A percentile compares a stretch with the other conserved stretches of the same genome.
Evolutionary conservation across 192 early-diverging fungal species (phyloP).

Genomic region (Funneliformis mosseae): DNA sequence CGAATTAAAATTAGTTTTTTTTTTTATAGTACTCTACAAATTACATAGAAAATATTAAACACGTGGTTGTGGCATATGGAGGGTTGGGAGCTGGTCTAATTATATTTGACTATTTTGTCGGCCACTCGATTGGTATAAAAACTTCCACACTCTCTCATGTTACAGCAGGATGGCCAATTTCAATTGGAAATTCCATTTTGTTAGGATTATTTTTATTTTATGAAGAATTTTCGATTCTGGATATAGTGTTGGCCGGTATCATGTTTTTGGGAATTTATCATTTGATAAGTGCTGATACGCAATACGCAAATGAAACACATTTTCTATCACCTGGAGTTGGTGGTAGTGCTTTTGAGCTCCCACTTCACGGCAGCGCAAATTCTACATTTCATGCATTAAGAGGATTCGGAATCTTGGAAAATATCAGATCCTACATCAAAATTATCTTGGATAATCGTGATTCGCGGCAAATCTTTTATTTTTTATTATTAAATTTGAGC

Average conservation of each 20-base stretch:
- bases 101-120: constrained; percentile 46
- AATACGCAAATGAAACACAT: constrained; percentile 33
- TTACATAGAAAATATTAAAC: neutral
- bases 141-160: constrained; percentile 40
- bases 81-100: constrained; percentile 44
- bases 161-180: constrained; percentile 45
- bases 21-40: constrained; percentile 10
- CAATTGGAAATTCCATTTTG: constrained; percentile 38
- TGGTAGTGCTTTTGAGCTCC: constrained; percentile 38
- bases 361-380: constrained; percentile 38
- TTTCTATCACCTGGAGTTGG: constrained; percentile 42
- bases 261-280: constrained; percentile 46
- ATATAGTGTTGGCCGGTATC: constrained; percentile 41
- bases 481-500: constrained; percentile 87
- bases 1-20: neutral
- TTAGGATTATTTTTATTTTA: constrained; percentile 40
- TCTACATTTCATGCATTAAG: neutral
- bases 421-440: constrained; percentile 44
- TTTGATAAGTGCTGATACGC: constrained; percentile 37
- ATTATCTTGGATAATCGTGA: constrained; percentile 67
- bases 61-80: constrained; percentile 23
- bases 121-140: constrained; percentile 41
- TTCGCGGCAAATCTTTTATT: constrained; percentile 93
- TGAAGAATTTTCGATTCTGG: constrained; percentile 43
- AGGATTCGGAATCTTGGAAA: constrained; percentile 30